Conservation (phyloP, 2,329 filamentous ascomycete species). For the Cladobotryum mycophilum region DNA sequence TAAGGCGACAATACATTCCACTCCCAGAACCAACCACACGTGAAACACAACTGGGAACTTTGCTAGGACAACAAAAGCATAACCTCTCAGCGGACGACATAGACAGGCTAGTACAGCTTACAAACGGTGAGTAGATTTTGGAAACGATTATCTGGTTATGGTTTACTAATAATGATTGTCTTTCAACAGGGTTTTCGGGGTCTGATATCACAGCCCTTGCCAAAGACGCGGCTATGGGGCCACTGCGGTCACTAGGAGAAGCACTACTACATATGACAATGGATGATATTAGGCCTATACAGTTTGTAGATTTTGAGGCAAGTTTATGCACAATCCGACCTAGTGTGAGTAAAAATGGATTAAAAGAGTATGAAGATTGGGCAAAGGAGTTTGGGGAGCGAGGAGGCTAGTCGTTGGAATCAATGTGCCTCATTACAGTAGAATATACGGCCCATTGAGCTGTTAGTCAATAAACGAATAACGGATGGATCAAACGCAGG, state of each 20-base stretch:
- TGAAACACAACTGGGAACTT: conserved; percentile 67
- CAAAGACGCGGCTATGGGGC: conserved; percentile 97
- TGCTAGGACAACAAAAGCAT: conserved; percentile 85
- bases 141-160: not conserved
- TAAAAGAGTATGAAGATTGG: conserved; percentile 93
- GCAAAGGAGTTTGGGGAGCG: conserved; percentile 87
- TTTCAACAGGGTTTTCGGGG: conserved; percentile 75
- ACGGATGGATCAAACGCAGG: no score
- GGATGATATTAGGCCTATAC: conserved; percentile 88
- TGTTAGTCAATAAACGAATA: no score
- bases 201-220: conserved; percentile 95
- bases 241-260: conserved; percentile 82
- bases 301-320: conserved; percentile 73
- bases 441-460: no score
- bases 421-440: no score
- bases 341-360: conserved; percentile 76
- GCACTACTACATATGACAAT: conserved; percentile 84
- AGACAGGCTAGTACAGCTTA: conserved; percentile 65
- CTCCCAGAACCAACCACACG: conserved; percentile 80
- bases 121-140: conserved; percentile 59
- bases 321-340: conserved; percentile 82
- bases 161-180: not conserved
- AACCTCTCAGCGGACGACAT: conserved; percentile 67
- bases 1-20: conserved; percentile 91
- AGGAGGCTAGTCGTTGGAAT: conserved; percentile 52